Evolutionary conservation across 2,329 filamentous ascomycete genomes (phyloP), one percentile per base, ranked within the genome.

Genomic region (Colletotrichum plurivorum): DNA sequence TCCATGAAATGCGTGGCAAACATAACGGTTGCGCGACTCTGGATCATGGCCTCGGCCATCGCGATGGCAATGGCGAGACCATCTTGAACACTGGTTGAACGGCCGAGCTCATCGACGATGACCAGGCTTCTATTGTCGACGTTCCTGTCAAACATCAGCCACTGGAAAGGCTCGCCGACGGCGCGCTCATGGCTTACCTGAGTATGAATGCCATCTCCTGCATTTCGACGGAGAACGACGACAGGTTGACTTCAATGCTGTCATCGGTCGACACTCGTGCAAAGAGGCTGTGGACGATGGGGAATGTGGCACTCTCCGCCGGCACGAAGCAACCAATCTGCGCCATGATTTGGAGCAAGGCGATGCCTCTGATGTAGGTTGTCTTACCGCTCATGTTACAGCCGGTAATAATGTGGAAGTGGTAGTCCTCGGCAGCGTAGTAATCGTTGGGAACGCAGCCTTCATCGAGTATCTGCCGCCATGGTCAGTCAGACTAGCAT

Each of bases 361-460:
- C 93, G 25, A 97, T 85, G 2, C 93, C 92, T 57, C 94, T 90
- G 71, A 98, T 97, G 76, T 98, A 98, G 0, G 95, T 99, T 72
- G 93, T 97, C 78, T 98, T 99, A 1, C 95, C 96, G 74, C 94
- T 97, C 96, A 99, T 99, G 75, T 99, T 99, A 78, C 94, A 97
- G 4, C 96, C 95, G 0, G 95, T 98, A 71, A 99, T 91, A 70
- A 98, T 92, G 73, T 98, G 95, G 75, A 98, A 97, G 1, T 95
- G 90, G 43, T 90, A 90, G 69, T 95, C 90, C 41, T 92, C 87
- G 0, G 91, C 93, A 3, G 94, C 92, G 75, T 95, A 98, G 31
- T 95, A 93, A 75, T 98, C 95, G 72, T 98, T 98, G 0, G 96
- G 93, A 4, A 98, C 85, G 76, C 93, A 97, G 22, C 88, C 89